Evolutionary conservation across 208 protist genomes (phyloP), one percentile per base, ranked within the genome.

Genomic region (Acanthamoeba triangularis): DNA sequence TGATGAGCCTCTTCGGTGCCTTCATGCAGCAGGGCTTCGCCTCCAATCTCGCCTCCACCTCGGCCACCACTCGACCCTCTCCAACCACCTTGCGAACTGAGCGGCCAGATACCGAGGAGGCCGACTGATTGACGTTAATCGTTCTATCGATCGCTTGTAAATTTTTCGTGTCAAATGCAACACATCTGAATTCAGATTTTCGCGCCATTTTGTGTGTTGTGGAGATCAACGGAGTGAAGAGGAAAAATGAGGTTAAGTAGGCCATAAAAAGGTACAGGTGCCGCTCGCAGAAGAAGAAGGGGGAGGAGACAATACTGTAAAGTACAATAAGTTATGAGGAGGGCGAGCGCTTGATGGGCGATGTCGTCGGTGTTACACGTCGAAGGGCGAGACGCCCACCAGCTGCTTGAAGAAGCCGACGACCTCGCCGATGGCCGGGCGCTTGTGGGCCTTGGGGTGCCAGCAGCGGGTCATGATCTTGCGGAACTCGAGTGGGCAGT

Each of bases 391-490:
- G 65, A 16, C 65, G 65, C 65, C 65, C n/a, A 74, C 65, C n/a
- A 74, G 13, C 65, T 74, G 65, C n/a, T 37, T n/a, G 23, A 74
- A 30, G 65, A 74, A 74, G 65, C 11, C 65, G 65, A 74, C 65
- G n/a, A 74, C 65, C 65, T 74, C 65, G 28, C 18, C 13, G 65
- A 74, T 37, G 25, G 65, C 65, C 10, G 65, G 65, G 33, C 65
- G 65, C 65, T 74, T 74, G n/a, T 74, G 65, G 65, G 65, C n/a
- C 28, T 74, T 74, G 23, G n/a, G n/a, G 33, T 74, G 65, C 65
- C 65, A 74, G 65, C 65, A 74, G 65, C 65, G 65, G 65, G 65
- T 74, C 65, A 74, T 74, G 18, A 30, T 74, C 13, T 30, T 20
- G n/a, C 33, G 25, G 65, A 33, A 74, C n/a, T 74, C 65, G 65